These are phyloP conservation scores for Colletotrichum sp. DNA, from an alignment of 2,329 filamentous ascomycete genomes.

Conservation along the genomic window DNA sequence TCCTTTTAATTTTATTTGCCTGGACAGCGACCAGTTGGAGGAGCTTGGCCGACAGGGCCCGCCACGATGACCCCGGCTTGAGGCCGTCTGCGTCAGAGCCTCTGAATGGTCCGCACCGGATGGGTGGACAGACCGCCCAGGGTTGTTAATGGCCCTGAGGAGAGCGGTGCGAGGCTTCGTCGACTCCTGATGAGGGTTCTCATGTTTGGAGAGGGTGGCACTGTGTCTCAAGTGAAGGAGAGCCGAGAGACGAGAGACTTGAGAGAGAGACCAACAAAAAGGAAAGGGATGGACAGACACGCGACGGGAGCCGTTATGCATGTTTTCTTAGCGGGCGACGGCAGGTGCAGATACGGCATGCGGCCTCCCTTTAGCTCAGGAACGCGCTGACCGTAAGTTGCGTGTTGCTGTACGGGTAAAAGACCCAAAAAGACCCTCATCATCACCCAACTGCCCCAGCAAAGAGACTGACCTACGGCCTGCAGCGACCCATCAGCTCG, in stretches of 20 bases:
- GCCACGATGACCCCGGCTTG: constrained; percentile 2
- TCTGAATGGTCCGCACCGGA: neutral
- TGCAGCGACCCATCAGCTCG: neutral
- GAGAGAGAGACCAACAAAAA: neutral
- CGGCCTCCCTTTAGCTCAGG: neutral
- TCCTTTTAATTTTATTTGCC: constrained; percentile 22
- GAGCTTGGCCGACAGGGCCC: constrained; percentile 1
- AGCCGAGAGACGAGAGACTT: neutral
- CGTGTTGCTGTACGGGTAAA: neutral
- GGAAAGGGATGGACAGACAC: neutral
- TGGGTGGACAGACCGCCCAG: neutral
- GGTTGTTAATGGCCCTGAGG: neutral
- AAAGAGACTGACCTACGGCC: neutral
- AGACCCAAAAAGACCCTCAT: neutral
- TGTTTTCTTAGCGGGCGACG: neutral
- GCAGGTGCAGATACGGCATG: neutral
- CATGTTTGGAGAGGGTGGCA: constrained; percentile 12
- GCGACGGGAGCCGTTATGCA: neutral
- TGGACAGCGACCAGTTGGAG: neutral
- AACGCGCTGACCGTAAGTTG: constrained; percentile 4
- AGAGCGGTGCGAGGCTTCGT: neutral
- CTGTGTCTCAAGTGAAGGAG: constrained; percentile 7
- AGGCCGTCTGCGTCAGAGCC: neutral
- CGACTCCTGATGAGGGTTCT: neutral
- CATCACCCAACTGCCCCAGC: neutral